Base-by-base conservation (phyloP, 192 early-diverging fungal genomes). In the Hyaloraphidium curvatum region DNA sequence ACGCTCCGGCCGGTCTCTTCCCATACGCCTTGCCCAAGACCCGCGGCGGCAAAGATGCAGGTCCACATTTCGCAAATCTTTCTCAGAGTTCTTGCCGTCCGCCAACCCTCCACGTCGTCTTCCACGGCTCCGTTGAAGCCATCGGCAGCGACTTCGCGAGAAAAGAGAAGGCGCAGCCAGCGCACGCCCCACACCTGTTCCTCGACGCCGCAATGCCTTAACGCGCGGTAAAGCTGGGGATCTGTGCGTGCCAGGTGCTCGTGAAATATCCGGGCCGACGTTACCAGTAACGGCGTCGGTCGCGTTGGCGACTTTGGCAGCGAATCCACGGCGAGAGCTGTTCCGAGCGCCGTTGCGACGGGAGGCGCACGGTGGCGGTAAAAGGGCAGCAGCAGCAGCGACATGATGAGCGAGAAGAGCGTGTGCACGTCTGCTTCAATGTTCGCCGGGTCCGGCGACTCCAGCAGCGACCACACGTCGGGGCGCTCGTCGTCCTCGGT, bases 181-280 rank as follows among this genome's bases (percentile, higher is more conserved):
- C 43, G 43, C 43, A 48, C 25, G 5, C 43, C 43, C 11, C 23
- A 48, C 43, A 48, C 23, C 43, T 48, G 43, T 25, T 25, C 43
- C 25, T 48, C 43, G 17, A 48, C 43, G 7, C 43, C 43, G 4
- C 7, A 14, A 9, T 25, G 7, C 23, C 25, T 48, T 25, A 48
- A 22, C 19, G 5, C 19, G 4, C 4, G 17, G 14, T 48, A 14
- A 14, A 48, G 7, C 43, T 48, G 17, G 7, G 43, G 43, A 5
- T 48, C 43, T 7, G 5, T 25, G 17, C 43, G 25, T 48, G 7
- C 25, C 14, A 48, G 14, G 17, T 22, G 14, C 43, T 48, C 43
- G 5, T 48, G 17, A 11, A 14, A 14, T 48, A 22, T 48, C 14
- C 43, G 25, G 7, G 25, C 43, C 43, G 17, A 48, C 14, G 25